Evolutionary conservation across 495 filamentous ascomycete species (phyloP), one percentile per base, ranked within the genome.

Genomic region (Extremus antarcticus): DNA sequence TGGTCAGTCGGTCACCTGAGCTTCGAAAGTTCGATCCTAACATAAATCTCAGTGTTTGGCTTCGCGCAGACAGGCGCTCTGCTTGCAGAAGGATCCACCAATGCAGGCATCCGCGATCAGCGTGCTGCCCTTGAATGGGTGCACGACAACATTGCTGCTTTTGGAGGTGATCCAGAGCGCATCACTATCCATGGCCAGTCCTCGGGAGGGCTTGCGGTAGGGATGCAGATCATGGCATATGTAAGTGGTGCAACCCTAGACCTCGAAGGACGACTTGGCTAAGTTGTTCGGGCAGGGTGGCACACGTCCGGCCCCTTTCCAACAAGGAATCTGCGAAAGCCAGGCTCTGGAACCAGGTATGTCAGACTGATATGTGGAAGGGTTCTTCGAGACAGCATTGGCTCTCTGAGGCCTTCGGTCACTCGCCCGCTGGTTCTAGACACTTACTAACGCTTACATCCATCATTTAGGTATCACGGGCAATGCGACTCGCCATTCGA

Each of bases 171-270:
- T 50, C 64, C 64, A 2, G 21, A 41, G 4, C 61, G 64, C 47
- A 83, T 87, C 15, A 86, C 81, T n/a, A 83, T 87, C 50, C 87
- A 81, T 82, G 85, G 83, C 35, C 80, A 86, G 61, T 84, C 80
- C 0, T 86, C 85, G 1, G 86, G 85, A 2, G 73, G 46, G 8
- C 41, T 45, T 45, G 41, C 41, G 7, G 41, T 45, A 7, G 41
- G 41, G 8, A n/a, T 57, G 47, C 54, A 57, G 17, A 20, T 51
- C 2, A 52, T 40, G 9, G 25, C 54, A 15, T 52, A 39, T 39
- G 29, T 35, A 13, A 35, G 29, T 35, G 29, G n/a, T n/a, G n/a
- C n/a, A n/a, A n/a, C n/a, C n/a, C n/a, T n/a, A n/a, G n/a, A n/a
- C n/a, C n/a, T n/a, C n/a, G n/a, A n/a, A n/a, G n/a, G n/a, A n/a